Evolutionary conservation across 345 rosid species (phyloP).

Genomic region (Melaleuca alternifolia): DNA sequence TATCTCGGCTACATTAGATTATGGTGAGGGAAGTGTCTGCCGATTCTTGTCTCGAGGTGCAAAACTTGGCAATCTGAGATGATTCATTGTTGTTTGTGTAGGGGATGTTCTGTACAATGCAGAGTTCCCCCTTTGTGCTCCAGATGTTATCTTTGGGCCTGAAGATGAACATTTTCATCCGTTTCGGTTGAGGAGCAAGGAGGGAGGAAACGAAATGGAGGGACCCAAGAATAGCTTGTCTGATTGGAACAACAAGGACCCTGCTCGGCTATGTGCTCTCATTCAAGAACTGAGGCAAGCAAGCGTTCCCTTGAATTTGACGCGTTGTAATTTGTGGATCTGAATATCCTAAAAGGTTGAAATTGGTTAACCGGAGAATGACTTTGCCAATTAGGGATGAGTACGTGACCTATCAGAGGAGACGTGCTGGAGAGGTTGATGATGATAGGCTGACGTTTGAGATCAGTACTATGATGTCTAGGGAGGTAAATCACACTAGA

Average conservation of each 20-base stretch:
- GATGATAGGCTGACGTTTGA: conserved; percentile 85
- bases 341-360: neutral
- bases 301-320: neutral
- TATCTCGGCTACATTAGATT: neutral
- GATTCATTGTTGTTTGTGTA: conserved; percentile 2
- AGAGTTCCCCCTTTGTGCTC: conserved; percentile 61
- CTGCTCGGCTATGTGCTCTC: conserved; percentile 44
- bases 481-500: conserved; percentile 50
- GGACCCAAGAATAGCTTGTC: conserved; percentile 25
- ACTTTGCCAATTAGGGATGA: conserved; percentile 39
- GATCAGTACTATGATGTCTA: conserved; percentile 70
- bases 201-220: conserved; percentile 20
- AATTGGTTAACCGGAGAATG: neutral
- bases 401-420: conserved; percentile 52
- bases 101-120: conserved; percentile 91
- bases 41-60: neutral
- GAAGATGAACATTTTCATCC: conserved; percentile 79
- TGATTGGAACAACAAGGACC: conserved; percentile 70
- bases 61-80: neutral
- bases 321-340: neutral
- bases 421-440: conserved; percentile 61
- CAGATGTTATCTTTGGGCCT: conserved; percentile 74
- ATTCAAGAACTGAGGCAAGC: conserved; percentile 79
- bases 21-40: neutral
- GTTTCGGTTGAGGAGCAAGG: conserved; percentile 10